Base-by-base conservation (phyloP, 441 rosid genomes). In the Pelargonium fulgidum region DNA sequence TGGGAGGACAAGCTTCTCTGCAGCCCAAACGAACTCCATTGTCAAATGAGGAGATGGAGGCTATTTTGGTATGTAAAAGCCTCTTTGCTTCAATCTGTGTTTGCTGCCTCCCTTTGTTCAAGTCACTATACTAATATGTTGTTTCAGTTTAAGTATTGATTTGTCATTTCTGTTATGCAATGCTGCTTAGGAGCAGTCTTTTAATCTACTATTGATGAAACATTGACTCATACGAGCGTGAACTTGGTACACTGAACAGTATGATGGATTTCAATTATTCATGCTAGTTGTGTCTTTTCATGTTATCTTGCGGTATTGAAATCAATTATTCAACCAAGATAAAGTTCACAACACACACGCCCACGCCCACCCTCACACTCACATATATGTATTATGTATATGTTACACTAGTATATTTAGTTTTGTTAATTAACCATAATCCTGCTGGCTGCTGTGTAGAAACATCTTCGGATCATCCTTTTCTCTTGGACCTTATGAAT, bases 11-110 rank as follows among this genome's bases (percentile, higher is more conserved):
- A 78, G 98, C 98, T 45, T 89, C 96, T 59, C 77, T 85, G 62
- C 96, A 87, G 84, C 98, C 92, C n/a, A 90, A 86, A 69, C 86
- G 98, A 73, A 84, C 87, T 0, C 89, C 92, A 1, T 70, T 87
- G 17, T 85, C 95, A 7, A 84, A 82, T 65, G 93, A 92, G 58
- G 98, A 92, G 81, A 92, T 87, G 42, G 92, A 89, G 65, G 88
- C 96, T 20, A 87, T 90, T 67, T 73, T 87, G 93, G 98, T 92
- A 69, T 52, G 83, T 79, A 12, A 63, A 66, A 0, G 56, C 58
- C 61, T 58, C 45, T 66, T 29, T 14, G 50, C 7, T 29, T 3
- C 33, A 29, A 3, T 29, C 33, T 29, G 33, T 29, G 33, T 52
- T 52, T 52, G 7, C 19, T 14, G 19, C 20, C 17, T 10, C 12